A percentile compares a stretch with the other conserved stretches of the same genome.
These are phyloP conservation scores for Pseudonectria foliicola DNA, from an alignment of 2,329 filamentous ascomycete species.

Conservation along the genomic window DNA sequence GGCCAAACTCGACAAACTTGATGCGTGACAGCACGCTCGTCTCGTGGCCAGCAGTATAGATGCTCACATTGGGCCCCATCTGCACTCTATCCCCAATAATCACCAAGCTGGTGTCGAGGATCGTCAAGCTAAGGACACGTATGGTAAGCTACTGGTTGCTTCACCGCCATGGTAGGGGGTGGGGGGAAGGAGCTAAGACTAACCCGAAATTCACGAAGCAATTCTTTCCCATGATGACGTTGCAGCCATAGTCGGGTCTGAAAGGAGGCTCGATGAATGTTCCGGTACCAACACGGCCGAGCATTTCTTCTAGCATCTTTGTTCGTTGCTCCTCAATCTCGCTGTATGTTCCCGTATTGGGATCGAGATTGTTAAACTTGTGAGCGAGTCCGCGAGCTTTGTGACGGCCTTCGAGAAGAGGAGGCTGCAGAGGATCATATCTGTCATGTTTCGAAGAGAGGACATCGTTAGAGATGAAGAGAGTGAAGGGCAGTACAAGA, in stretches of 20 bases:
- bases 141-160: too few species aligned
- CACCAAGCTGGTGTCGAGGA: constrained; percentile 68
- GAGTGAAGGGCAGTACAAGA: too few species aligned
- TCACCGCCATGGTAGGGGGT: neutral
- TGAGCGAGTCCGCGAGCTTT: constrained; percentile 13
- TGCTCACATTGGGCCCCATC: constrained; percentile 63
- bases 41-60: constrained; percentile 67
- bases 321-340: constrained; percentile 4
- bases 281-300: constrained; percentile 24
- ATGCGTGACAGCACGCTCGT: constrained; percentile 48
- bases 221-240: constrained; percentile 52
- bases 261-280: constrained; percentile 55
- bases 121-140: constrained; percentile 46
- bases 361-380: constrained; percentile 19
- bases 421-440: constrained; percentile 13
- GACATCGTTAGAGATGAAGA: too few species aligned
- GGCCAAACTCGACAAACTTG: constrained; percentile 40
- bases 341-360: constrained; percentile 9
- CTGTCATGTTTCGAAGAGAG: constrained; percentile 4
- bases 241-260: constrained; percentile 58
- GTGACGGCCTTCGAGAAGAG: constrained; percentile 15
- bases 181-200: neutral
- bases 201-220: constrained; percentile 53
- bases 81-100: constrained; percentile 63
- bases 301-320: constrained; percentile 10